phyloP scores from a whole-genome alignment of 305 asterid genomes.

The Plantago coronopus region DNA sequence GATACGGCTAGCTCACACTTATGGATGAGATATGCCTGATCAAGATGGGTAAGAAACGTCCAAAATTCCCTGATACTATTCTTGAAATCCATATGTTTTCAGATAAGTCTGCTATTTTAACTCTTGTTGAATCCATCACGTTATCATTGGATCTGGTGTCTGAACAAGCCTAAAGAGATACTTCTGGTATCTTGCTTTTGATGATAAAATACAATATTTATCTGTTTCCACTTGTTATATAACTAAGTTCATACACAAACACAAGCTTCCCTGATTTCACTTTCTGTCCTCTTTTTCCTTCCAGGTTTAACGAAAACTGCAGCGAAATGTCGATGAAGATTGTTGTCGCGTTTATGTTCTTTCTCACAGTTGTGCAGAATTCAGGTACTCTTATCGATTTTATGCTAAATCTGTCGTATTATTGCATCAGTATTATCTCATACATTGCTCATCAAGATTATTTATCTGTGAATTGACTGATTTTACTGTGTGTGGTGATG shows the following conservation, averaged over 20 bases:
- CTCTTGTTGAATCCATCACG: slow-evolving; percentile 17
- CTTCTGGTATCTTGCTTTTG: slow-evolving; percentile 10
- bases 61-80: neutral
- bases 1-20: slow-evolving; percentile 1
- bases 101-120: neutral
- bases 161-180: slow-evolving; percentile 10
- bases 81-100: neutral
- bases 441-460: too few species aligned
- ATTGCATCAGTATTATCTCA: neutral
- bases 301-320: slow-evolving; percentile 7
- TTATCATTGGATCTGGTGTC: slow-evolving; percentile 7
- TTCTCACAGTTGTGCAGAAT: slow-evolving; percentile 1
- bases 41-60: neutral
- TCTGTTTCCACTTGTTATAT: slow-evolving; percentile 8
- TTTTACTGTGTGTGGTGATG: neutral
- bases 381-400: neutral
- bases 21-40: neutral
- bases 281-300: neutral
- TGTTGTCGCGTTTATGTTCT: slow-evolving; percentile 1
- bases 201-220: slow-evolving; percentile 10
- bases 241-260: neutral
- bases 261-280: slow-evolving; percentile 1
- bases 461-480: too few species aligned
- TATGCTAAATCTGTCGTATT: too few species aligned
- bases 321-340: slow-evolving; percentile 9